phyloP scores from a whole-genome alignment of 2,329 filamentous ascomycete species.

The Chrysoporthe deuterocubensis region DNA sequence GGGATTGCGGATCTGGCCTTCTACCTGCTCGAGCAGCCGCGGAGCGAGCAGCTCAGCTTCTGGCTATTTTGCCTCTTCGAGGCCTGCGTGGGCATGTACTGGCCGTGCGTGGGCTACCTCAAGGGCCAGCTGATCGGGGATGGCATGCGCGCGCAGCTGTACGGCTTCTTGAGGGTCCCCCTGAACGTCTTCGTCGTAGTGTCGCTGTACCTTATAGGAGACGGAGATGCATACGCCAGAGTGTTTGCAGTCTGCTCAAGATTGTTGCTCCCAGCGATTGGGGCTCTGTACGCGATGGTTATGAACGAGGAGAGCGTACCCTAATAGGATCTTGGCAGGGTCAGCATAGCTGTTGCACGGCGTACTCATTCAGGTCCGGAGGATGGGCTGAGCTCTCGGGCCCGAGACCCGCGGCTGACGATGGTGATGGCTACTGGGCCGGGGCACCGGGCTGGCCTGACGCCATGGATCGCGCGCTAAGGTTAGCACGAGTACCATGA shows the following conservation, averaged over 20 bases:
- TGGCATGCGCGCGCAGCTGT: conserved; percentile 55
- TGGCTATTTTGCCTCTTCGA: conserved; percentile 62
- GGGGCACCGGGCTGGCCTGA: background rate
- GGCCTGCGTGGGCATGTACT: conserved; percentile 59
- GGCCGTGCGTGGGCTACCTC: conserved; percentile 55
- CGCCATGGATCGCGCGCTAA: background rate
- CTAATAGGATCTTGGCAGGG: conserved; percentile 9
- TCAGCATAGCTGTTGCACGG: background rate
- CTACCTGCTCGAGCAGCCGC: conserved; percentile 41
- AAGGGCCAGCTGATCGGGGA: conserved; percentile 59
- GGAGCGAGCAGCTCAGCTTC: conserved; percentile 48
- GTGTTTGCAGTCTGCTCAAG: conserved; percentile 40
- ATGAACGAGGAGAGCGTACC: conserved; percentile 31
- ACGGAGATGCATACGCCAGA: conserved; percentile 34
- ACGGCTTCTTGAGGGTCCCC: conserved; percentile 58
- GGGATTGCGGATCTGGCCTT: conserved; percentile 42
- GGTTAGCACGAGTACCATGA: background rate
- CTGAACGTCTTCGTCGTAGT: conserved; percentile 61
- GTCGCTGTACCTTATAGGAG: conserved; percentile 46
- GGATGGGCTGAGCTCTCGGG: background rate
- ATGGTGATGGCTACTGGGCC: background rate
- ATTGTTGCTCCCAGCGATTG: conserved; percentile 37
- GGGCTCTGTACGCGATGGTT: conserved; percentile 35
- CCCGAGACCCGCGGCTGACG: background rate
- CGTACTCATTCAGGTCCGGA: background rate